Base-by-base conservation (phyloP, 1,139 yeast species). In the Lodderomyces metapsilosis region DNA sequence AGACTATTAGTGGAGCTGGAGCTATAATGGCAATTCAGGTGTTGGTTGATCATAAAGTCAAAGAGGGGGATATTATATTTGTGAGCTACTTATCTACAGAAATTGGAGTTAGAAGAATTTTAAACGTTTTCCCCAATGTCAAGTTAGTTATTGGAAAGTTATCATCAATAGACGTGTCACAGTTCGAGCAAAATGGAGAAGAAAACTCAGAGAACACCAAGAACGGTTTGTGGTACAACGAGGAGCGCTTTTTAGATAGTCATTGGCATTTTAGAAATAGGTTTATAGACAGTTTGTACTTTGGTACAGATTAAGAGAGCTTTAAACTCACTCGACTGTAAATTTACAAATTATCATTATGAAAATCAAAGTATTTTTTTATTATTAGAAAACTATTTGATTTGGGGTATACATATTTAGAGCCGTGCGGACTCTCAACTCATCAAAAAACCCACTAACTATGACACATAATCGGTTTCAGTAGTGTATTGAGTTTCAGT, bases 11-110 rank as follows among this genome's bases (percentile, higher is more conserved):
- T 36, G 98, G 98, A 2, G 95, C 96, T 0, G 96, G 96, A 0
- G 83, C 91, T 2, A 86, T 88, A 38, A 92, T 92, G 98, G 96
- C 97, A 0, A 79, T 88, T 36, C 94, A 89, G 52, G 91, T 92
- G 4, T 67, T 92, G 43, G 53, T 86, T 13, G 98, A 92, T 58
- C 95, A 91, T 58, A 84, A 83, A 13, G 83, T 87, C n/a, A 53
- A 59, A 5, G 74, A 78, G 41, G 66, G 73, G 34, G 76, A 86
- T 50, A 86, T 92, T 34, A 74, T 84, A 2, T 71, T 89, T 41
- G 80, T 91, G 24, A 68, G 83, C 12, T 87, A 85, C 56, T 61
- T 85, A 45, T 87, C 89, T n/a, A 82, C 95, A 0, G 95, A 85
- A 52, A 70, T 81, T 31, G 97, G 95, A 0, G 62, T 88, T n/a